Base-by-base conservation (phyloP, 371 early-diverging fungal genomes). In the Lichtheimia hyalospora region DNA sequence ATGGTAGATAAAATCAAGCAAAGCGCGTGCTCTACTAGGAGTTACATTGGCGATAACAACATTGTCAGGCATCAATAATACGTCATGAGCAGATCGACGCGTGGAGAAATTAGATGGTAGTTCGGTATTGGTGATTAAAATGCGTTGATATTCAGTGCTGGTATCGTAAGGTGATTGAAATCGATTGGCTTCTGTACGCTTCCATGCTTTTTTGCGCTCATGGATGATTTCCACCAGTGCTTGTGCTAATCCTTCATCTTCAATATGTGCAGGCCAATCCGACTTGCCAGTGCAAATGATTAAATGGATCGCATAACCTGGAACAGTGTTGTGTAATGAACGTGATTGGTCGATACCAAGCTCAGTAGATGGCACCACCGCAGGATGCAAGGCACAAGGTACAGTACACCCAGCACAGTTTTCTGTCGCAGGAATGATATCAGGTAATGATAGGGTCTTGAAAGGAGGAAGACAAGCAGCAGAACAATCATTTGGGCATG, bases 11-110 rank as follows among this genome's bases (percentile, higher is more conserved):
- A 72, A 75, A 27, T 75, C 72, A 28, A 75, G 15, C 5, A 75
- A 49, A 6, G 63, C 58, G 41, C 52, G 52, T 0, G 70, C 66
- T 23, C 70, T 51, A 39, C 64, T 61, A 10, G 60, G 49, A 3
- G 75, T 75, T 8, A 75, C 63, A 27, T 75, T 75, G n/a, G 70
- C 62, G 21, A 75, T 68, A 41, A 75, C 61, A 27, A 75, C 63
- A 41, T 72, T 75, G 48, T 75, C 75, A 13, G 75, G 75, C 58
- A 75, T 25, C 16, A 75, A 40, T 5, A 72, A 41, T 25, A 75
- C 61, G 52, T 75, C 75, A 27, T 44, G 44, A 16, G 60, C 62
- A 8, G 39, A 56, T 16, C 69, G 63, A 40, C 61, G 53, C 14
- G 60, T 63, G 2, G 75, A 68, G 49, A 60, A 61, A 0, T 7